Evolutionary conservation across 805 yeast genomes (phyloP).

Genomic region (Starmerella apicola): DNA sequence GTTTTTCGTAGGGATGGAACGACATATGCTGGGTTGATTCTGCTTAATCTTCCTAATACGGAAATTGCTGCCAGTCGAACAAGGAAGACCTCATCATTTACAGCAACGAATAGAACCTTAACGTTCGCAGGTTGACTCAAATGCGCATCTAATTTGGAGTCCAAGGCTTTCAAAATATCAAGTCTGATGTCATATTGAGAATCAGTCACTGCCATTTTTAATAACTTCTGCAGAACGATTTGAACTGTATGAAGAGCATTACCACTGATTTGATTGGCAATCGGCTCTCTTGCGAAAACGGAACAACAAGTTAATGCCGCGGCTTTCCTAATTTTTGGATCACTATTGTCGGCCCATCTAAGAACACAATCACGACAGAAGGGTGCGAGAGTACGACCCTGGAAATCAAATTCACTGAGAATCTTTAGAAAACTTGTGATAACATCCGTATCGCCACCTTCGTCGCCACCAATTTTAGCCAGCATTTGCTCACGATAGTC

Average conservation of each 20-base stretch:
- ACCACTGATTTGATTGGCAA: slow-evolving; percentile 71
- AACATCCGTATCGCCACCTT: slow-evolving; percentile 37
- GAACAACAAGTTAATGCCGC: slow-evolving; percentile 78
- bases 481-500: slow-evolving; percentile 67
- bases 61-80: slow-evolving; percentile 67
- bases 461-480: slow-evolving; percentile 52
- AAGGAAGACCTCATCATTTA: slow-evolving; percentile 80
- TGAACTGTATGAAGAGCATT: slow-evolving; percentile 72
- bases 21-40: slow-evolving; percentile 87
- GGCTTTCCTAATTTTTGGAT: slow-evolving; percentile 63
- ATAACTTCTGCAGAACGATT: slow-evolving; percentile 66
- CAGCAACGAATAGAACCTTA: slow-evolving; percentile 67
- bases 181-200: slow-evolving; percentile 74
- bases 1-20: slow-evolving; percentile 86
- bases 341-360: slow-evolving; percentile 70
- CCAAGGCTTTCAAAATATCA: slow-evolving; percentile 62
- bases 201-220: slow-evolving; percentile 79
- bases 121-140: slow-evolving; percentile 89
- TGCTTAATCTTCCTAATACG: slow-evolving; percentile 71
- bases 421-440: slow-evolving; percentile 70
- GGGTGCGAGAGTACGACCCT: slow-evolving; percentile 65
- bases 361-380: slow-evolving; percentile 77
- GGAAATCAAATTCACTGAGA: slow-evolving; percentile 62
- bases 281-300: slow-evolving; percentile 64
- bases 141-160: slow-evolving; percentile 75